A percentile compares a stretch with the other conserved stretches of the same genome.
These are phyloP conservation scores for Moniliophthora roreri DNA, from an alignment of 1,284 basidiomycete species.

Conservation along the genomic window DNA sequence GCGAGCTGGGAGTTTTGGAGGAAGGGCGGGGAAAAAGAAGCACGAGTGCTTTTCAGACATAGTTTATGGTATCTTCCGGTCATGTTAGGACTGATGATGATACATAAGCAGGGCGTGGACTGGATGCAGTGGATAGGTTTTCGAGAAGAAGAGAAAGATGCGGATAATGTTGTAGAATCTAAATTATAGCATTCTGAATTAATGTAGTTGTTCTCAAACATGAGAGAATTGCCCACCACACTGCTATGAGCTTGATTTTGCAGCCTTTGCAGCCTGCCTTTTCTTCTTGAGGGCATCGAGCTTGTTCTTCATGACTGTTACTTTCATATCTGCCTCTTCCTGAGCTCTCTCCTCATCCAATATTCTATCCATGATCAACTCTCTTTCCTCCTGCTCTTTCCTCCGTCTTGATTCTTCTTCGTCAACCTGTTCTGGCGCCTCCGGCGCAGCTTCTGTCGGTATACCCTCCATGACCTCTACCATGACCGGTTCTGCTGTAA, in stretches of 20 bases:
- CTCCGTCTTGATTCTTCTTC: slow-evolving; percentile 45
- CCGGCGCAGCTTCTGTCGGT: slow-evolving; percentile 32
- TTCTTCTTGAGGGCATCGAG: slow-evolving; percentile 61
- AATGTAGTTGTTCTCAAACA: not conserved
- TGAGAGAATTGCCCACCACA: not conserved
- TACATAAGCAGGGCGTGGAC: slow-evolving; percentile 82
- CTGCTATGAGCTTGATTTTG: slow-evolving; percentile 6
- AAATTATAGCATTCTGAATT: not conserved
- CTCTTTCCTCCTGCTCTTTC: slow-evolving; percentile 70
- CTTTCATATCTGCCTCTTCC: slow-evolving; percentile 81
- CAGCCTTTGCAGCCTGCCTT: slow-evolving; percentile 42
- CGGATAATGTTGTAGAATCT: not conserved
- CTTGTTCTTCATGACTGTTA: slow-evolving; percentile 59
- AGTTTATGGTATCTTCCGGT: slow-evolving; percentile 92
- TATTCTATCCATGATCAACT: slow-evolving; percentile 79
- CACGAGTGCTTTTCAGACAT: slow-evolving; percentile 79
- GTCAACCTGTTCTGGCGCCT: slow-evolving; percentile 34
- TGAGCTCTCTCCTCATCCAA: slow-evolving; percentile 79
- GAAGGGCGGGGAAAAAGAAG: slow-evolving; percentile 75
- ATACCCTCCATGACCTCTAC: slow-evolving; percentile 53
- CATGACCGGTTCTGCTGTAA: slow-evolving; percentile 66
- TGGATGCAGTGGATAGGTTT: slow-evolving; percentile 63
- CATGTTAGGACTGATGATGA: slow-evolving; percentile 91
- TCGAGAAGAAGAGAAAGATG: slow-evolving; percentile 21
- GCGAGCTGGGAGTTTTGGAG: slow-evolving; percentile 81